These are phyloP conservation scores for Phytophthora rubi DNA, from an alignment of 352 stramenopile species.

Conservation along the genomic window DNA sequence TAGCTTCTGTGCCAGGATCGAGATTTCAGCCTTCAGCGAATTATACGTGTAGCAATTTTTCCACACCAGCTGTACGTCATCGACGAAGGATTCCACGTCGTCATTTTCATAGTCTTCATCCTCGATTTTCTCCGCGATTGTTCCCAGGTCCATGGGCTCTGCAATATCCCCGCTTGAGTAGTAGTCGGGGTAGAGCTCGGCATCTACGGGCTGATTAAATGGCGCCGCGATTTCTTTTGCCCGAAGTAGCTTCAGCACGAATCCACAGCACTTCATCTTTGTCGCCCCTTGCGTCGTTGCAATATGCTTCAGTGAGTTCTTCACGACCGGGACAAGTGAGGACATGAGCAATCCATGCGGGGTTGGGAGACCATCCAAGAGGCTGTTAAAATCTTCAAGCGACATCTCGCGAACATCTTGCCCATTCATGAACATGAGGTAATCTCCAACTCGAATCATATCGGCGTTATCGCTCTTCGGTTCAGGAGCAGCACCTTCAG, in stretches of 20 bases:
- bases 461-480: conserved; percentile 36
- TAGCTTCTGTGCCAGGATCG: conserved; percentile 74
- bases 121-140: conserved; percentile 84
- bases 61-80: conserved; percentile 84
- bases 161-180: conserved; percentile 72
- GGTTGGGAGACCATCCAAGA: conserved; percentile 30
- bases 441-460: conserved; percentile 46
- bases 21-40: conserved; percentile 83
- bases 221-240: conserved; percentile 78
- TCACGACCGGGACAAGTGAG: conserved; percentile 44
- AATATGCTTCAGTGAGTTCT: conserved; percentile 63
- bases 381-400: conserved; percentile 38
- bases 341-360: conserved; percentile 73
- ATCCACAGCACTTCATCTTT: conserved; percentile 71
- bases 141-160: conserved; percentile 85
- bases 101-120: conserved; percentile 88
- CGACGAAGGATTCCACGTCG: conserved; percentile 81
- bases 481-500: conserved; percentile 13
- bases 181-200: conserved; percentile 86
- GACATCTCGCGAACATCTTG: conserved; percentile 48
- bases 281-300: conserved; percentile 60
- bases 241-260: conserved; percentile 79
- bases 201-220: conserved; percentile 88
- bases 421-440: conserved; percentile 63
- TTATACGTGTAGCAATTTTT: conserved; percentile 91